Evolutionary conservation across 768 basidiomycete genomes (phyloP).

Genomic region (Galerina sulciceps): DNA sequence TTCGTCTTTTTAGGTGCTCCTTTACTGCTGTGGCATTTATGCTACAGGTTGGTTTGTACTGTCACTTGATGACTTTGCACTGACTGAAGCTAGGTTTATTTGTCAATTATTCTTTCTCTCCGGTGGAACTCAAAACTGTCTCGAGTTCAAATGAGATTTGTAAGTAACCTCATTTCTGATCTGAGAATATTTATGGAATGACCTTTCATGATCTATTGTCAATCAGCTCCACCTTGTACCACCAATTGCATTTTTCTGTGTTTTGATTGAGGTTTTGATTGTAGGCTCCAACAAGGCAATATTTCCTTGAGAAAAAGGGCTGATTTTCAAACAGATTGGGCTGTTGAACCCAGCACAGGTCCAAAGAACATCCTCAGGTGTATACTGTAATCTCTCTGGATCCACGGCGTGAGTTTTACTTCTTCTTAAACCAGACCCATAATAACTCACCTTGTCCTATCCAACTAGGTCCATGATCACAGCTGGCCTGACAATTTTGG

Average conservation of each 20-base stretch:
- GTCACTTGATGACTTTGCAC: too few species aligned
- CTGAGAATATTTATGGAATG: background rate
- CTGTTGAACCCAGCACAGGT: background rate
- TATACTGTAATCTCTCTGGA: constrained; percentile 1
- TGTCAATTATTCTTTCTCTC: too few species aligned
- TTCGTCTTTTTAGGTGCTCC: background rate
- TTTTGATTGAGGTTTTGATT: constrained; percentile 10
- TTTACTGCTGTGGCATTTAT: background rate
- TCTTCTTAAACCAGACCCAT: background rate
- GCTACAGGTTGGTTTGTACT: background rate
- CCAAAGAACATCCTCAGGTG: background rate
- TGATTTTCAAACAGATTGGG: constrained; percentile 1
- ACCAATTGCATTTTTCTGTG: background rate
- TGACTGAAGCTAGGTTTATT: too few species aligned
- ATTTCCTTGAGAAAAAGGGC: background rate
- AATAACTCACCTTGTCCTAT: background rate
- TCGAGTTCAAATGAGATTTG: background rate
- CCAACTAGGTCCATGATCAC: constrained; percentile 4
- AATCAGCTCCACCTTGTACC: constrained; percentile 9
- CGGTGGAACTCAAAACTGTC: background rate
- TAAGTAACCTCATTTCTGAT: background rate
- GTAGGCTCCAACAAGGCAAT: background rate
- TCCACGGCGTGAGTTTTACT: constrained; percentile 3
- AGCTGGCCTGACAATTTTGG: constrained; percentile 5
- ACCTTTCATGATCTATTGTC: background rate